Base-by-base conservation (phyloP, 1,284 basidiomycete genomes). In the Cryptococcus deneoformans region DNA sequence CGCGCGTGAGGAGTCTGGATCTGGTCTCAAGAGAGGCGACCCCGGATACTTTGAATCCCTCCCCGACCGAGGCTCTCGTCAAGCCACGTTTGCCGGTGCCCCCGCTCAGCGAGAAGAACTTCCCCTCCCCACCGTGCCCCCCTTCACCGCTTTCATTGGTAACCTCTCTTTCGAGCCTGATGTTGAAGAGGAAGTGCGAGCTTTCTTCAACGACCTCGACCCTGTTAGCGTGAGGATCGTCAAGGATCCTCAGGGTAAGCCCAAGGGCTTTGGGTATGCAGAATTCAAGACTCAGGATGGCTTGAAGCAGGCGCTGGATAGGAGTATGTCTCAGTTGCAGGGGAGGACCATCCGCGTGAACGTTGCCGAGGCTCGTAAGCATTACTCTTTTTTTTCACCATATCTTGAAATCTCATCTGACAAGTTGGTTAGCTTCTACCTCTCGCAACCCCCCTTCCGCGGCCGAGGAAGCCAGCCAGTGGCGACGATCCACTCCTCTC, bases 221-320 rank as follows among this genome's bases (percentile, higher is more conserved):
- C 83, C 87, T 61, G 88, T 89, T 74, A 87, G 87, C 29, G 85
- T 93, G 63, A 93, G 97, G 80, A 88, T 99, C 63, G 94, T 99
- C 75, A 88, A 84, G 68, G 93, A 94, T 69, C 84, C 86, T 57
- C 87, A 89, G 51, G 92, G 94, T 54, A 92, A 92, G 76, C 89
- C 92, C 38, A 98, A 97, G 78, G 96, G 96, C 1, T 99, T 97
- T 78, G 96, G 95, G 38, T 99, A 99, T 74, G 87, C 98, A 63
- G 95, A 99, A 75, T 99, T 98, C 71, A 83, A 82, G 42, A 87
- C 87, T 53, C 75, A 92, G 57, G 90, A 93, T 42, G 86, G 85
- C 46, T 81, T 98, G 62, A 93, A 92, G 79, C 85, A 87, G 54
- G 95, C 89, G 6, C 79, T 97, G 37, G 78, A 80, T 42, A 86